These are phyloP conservation scores for Jamesozyma gamospora DNA, from an alignment of 805 yeast species.

Conservation along the genomic window DNA sequence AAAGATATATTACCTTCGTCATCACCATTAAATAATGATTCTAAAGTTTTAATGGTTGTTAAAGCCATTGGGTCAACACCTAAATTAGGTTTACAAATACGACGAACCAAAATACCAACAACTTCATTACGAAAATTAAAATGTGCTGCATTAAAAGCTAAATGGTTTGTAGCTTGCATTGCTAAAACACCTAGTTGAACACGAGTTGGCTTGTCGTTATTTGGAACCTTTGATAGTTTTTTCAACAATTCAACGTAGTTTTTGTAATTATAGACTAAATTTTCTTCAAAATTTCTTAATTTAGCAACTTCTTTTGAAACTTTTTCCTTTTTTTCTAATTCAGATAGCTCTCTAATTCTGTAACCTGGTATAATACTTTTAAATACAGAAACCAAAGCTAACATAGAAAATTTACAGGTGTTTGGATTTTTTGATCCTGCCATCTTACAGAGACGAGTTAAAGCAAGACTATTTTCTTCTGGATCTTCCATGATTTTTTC, in stretches of 20 bases:
- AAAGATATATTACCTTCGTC: constrained; percentile 71
- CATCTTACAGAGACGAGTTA: constrained; percentile 63
- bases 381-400: constrained; percentile 77
- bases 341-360: constrained; percentile 72
- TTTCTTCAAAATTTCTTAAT: constrained; percentile 72
- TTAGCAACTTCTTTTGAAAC: constrained; percentile 75
- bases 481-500: constrained; percentile 76
- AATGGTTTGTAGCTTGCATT: constrained; percentile 69
- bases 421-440: constrained; percentile 54
- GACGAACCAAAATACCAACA: constrained; percentile 52
- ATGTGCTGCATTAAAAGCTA: constrained; percentile 55
- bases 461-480: constrained; percentile 62
- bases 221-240: constrained; percentile 32
- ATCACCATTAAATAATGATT: constrained; percentile 66
- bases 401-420: constrained; percentile 58
- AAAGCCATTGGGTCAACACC: constrained; percentile 39
- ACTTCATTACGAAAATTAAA: constrained; percentile 79
- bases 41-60: constrained; percentile 55
- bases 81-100: constrained; percentile 52
- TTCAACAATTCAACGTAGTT: constrained; percentile 51
- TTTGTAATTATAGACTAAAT: constrained; percentile 58
- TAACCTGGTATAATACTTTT: constrained; percentile 83
- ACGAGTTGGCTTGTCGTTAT: constrained; percentile 25
- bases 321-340: constrained; percentile 68
- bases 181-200: constrained; percentile 44